Evolutionary conservation across 495 filamentous ascomycete genomes (phyloP), one percentile per base, ranked within the genome.

Genomic region (Penicillium waksmanii): DNA sequence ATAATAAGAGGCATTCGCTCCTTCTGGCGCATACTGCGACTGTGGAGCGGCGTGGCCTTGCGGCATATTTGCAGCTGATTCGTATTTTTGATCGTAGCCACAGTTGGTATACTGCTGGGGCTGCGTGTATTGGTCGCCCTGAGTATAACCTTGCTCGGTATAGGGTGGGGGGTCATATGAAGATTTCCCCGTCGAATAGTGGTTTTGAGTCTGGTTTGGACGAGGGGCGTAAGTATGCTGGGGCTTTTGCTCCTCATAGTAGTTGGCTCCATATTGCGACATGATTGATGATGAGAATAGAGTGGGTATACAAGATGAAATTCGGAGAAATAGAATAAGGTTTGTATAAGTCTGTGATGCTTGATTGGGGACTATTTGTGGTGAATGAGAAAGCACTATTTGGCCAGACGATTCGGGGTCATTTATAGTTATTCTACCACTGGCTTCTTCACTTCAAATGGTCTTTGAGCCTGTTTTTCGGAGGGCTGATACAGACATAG

Each of bases 1-100:
- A 25, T 52, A 52, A 38, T 52, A 52, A 11, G 50, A 52, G 15
- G 27, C 25, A 38, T 52, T 52, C 4, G 27, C 50, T 9, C 50
- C 50, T 12, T 10, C 13, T 18, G 15, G 50, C n/a, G 10, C 25
- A 38, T 36, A 35, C 8, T 52, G 15, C 2, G 17, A 44, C 17
- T 44, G 42, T 19, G 42, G 15, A n/a, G 36, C 5, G 36, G 11
- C 15, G 42, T 18, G 17, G 42, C 6, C 9, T 44, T 44, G 42
- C 15, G 42, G 15, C 9, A 44, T 44, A 9, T 44, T 18, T 12
- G 42, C 15, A 44, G 42, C 15, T 18, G 15, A 5, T 17, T 19
- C 42, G 15, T 38, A 18, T 44, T 19, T 9, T 17, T 12, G 42
- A 9, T 31, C 27, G 27, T 31, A 31, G 27, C 27, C 27, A 31